Base-by-base conservation (phyloP, 1,284 basidiomycete genomes). In the Mycena citricolor region DNA sequence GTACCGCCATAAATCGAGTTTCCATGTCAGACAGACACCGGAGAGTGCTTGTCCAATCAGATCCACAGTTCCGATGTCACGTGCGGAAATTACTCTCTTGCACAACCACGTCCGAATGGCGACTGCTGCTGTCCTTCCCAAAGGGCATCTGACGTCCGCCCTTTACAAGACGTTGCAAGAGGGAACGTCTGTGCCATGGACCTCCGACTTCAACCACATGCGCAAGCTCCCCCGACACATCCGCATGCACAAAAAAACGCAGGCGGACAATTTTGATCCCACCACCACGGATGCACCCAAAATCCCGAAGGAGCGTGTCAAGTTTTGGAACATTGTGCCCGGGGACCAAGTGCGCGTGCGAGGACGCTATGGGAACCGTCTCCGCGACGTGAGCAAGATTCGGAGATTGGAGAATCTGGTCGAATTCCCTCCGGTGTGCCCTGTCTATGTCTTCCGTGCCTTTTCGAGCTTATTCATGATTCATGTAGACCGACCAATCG, bases 241-340 rank as follows among this genome's bases (percentile, higher is more conserved):
- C 28, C 64, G 61, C 32, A 49, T 49, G 36, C 62, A 14, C 33
- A n/a, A 20, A 10, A 35, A 32, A 22, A 11, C 23, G 4, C 8
- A 14, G 24, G 21, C 13, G 16, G 51, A 52, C 32, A 16, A 24
- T 10, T 49, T 52, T 35, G 30, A 52, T 21, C 51, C 51, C n/a
- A 16, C 29, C 1, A 10, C 26, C 17, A 36, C 26, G 10, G 5
- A 24, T 8, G 1, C 10, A 5, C 13, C 42, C 24, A 1, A 20
- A 29, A 31, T 74, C 26, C 72, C 76, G 13, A 73, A 73, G 48
- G 83, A 89, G 56, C 74, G 87, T 42, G 85, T 91, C 39, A 87
- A 88, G 62, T 82, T 77, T 60, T 91, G 87, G 87, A 91, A 90
- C 56, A 76, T 91, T 50, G 82, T 89, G 21, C 86, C 88, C 7